Evolutionary conservation across 139 green algal species (phyloP), one percentile per base, ranked within the genome.

Genomic region (Gonium pectorale): DNA sequence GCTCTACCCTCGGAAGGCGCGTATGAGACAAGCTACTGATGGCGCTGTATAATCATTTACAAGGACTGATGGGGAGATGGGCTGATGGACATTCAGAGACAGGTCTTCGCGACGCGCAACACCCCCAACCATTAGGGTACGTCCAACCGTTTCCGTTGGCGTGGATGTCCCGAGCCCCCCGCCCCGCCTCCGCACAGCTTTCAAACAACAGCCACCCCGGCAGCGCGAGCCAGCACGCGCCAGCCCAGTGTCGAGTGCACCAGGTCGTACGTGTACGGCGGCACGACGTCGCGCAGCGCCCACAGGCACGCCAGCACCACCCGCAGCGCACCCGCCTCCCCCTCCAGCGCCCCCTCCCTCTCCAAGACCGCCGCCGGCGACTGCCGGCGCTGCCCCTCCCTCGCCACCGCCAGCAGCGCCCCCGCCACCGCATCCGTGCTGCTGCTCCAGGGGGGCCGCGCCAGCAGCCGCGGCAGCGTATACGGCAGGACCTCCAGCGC

Each of bases 261-360:
- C 26, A 51, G 43, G 62, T 83, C 77, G 43, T 83, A 72, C 60
- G 77, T 66, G 60, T 83, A 83, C 33, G 77, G 37, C 26, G 77
- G 77, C 43, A 83, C 31, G 7, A 40, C 59, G 24, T 83, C 77
- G 21, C 77, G 62, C 43, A 83, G 62, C 31, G 60, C 77, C 77
- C 77, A 73, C 19, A 83, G 44, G n/a, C 77, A 83, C n/a, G 43
- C 33, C 26, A 83, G 31, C 77, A 83, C 77, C 29, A 51, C 59
- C 27, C 38, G 3, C 38, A 40, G 27, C 54, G 27, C 74, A 38
- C 46, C 56, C 56, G 0, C n/a, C 54, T 43, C 40, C 27, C 37
- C 72, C 52, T 7, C 73, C 27, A n/a, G 54, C 56, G 73, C 9
- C 52, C 52, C 37, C 73, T 54, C 11, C 73, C 26, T 38, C 38